Conservation (phyloP, 768 basidiomycete genomes). For the Leccinellum albellum region DNA sequence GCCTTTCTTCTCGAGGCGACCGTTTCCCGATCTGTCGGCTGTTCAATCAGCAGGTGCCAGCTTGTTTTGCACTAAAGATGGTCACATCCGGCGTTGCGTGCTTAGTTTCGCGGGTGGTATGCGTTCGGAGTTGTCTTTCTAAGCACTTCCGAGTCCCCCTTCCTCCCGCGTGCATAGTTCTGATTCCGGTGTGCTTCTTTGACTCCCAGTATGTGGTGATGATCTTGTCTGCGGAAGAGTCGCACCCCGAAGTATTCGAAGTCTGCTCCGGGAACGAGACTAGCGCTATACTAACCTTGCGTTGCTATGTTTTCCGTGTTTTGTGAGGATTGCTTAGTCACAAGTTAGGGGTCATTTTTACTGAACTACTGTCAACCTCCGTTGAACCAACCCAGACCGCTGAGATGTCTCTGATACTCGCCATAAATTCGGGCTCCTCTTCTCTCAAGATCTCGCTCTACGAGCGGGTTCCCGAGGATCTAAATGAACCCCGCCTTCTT, state of each 20-base stretch:
- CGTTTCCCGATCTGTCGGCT: conserved; percentile 16
- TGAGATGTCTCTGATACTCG: conserved; percentile 48
- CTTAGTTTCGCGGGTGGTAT: neutral
- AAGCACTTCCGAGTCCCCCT: neutral
- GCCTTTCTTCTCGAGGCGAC: conserved; percentile 10
- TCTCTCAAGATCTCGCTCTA: conserved; percentile 83
- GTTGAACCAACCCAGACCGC: neutral
- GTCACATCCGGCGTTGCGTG: neutral
- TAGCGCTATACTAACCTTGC: neutral
- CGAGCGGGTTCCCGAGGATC: conserved; percentile 24
- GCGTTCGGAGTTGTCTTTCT: neutral
- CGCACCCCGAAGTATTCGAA: conserved; percentile 2
- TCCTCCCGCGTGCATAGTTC: neutral
- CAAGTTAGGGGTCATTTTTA: neutral
- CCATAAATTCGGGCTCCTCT: conserved; percentile 79
- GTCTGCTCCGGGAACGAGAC: neutral
- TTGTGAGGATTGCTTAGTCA: neutral
- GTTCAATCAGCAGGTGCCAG: neutral
- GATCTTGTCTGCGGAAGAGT: neutral
- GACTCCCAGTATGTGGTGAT: neutral
- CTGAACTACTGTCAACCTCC: neutral
- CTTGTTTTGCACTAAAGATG: conserved; percentile 3
- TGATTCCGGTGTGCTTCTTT: conserved; percentile 1
- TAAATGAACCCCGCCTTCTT: conserved; percentile 40
- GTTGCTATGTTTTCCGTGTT: neutral